Evolutionary conservation across 1,139 yeast species (phyloP).

Genomic region (Sugiyamaella xylanicola): DNA sequence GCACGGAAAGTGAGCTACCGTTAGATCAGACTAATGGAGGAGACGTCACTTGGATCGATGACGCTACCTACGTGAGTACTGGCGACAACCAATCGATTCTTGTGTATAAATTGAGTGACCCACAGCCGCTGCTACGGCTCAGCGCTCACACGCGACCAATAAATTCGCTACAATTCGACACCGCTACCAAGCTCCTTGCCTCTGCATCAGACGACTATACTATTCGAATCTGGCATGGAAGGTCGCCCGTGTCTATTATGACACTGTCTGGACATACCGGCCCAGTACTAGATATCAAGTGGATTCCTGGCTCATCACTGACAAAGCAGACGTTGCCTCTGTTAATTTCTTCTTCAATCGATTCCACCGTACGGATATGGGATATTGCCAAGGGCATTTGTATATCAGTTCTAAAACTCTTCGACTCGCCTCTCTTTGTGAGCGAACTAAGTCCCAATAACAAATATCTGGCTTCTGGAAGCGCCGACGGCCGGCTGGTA

Average conservation of each 20-base stretch:
- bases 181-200: constrained; percentile 56
- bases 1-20: not conserved
- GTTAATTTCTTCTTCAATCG: constrained; percentile 60
- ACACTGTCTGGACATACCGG: constrained; percentile 38
- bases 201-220: constrained; percentile 77
- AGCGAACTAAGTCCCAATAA: constrained; percentile 56
- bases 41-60: constrained; percentile 74
- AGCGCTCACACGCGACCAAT: constrained; percentile 70
- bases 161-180: constrained; percentile 58
- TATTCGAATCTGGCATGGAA: constrained; percentile 65
- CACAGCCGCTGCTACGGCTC: constrained; percentile 59
- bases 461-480: constrained; percentile 60
- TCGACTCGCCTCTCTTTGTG: constrained; percentile 57
- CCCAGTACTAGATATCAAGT: constrained; percentile 37
- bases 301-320: constrained; percentile 34
- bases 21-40: constrained; percentile 27
- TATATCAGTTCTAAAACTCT: constrained; percentile 45
- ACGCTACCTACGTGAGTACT: constrained; percentile 68
- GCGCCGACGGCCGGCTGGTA: constrained; percentile 58
- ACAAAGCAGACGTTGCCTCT: constrained; percentile 21
- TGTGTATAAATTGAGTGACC: constrained; percentile 58
- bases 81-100: constrained; percentile 59
- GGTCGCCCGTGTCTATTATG: constrained; percentile 36
- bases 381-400: constrained; percentile 51
- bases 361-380: constrained; percentile 74